These are phyloP conservation scores for Litsea cubeba DNA, from an alignment of 164 flowering plant species.

Conservation along the genomic window DNA sequence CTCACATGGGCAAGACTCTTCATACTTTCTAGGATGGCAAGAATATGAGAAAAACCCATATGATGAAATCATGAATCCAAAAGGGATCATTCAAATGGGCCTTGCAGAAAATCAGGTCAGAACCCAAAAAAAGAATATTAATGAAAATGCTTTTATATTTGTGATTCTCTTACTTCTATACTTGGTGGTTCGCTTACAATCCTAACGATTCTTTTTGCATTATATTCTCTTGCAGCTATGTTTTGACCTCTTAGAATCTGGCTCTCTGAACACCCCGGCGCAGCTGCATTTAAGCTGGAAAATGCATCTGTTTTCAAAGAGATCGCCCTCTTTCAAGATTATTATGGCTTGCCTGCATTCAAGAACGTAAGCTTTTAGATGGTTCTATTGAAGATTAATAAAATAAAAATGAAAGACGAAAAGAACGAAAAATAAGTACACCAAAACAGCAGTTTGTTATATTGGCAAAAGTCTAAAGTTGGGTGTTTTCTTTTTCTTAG, in stretches of 20 bases:
- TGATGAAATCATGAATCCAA: constrained; percentile 29
- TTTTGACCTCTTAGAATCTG: constrained; percentile 48
- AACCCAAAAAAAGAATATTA: background rate
- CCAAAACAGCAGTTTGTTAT: background rate
- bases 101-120: constrained; percentile 45
- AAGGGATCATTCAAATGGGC: constrained; percentile 52
- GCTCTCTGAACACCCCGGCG: constrained; percentile 32
- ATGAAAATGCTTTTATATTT: background rate
- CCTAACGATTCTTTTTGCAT: background rate
- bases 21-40: constrained; percentile 52
- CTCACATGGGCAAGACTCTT: constrained; percentile 47
- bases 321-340: constrained; percentile 52
- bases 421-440: background rate
- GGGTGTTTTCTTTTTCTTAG: constrained; percentile 8
- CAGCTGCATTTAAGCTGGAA: constrained; percentile 18
- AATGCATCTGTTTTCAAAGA: constrained; percentile 39
- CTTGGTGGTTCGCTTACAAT: background rate
- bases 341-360: constrained; percentile 44
- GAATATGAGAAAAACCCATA: constrained; percentile 55
- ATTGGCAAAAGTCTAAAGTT: background rate
- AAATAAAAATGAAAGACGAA: background rate
- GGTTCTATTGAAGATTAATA: background rate
- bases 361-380: constrained; percentile 30
- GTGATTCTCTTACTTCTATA: no score
- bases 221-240: constrained; percentile 22